phyloP scores from a whole-genome alignment of 208 protist species.

The Trypanosoma conorhini region DNA sequence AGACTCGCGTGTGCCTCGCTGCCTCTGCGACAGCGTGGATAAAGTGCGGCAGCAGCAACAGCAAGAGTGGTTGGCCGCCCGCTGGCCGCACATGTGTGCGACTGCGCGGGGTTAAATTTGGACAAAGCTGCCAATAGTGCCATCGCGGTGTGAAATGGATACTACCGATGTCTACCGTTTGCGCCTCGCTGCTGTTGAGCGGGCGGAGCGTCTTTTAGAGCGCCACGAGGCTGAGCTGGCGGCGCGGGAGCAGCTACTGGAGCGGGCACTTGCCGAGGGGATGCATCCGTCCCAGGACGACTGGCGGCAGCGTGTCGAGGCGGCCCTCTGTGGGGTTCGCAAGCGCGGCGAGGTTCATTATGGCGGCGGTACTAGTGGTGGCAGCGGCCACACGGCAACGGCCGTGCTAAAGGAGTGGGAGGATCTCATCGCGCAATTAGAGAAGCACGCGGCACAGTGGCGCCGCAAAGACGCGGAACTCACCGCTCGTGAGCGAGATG shows the following conservation, averaged over 20 bases:
- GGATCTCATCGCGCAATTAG: constrained; percentile 11
- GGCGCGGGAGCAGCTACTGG: constrained; percentile 4
- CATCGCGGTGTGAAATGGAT: neutral
- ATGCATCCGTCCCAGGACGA: neutral
- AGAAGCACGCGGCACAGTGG: constrained; percentile 3
- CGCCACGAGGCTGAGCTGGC: constrained; percentile 5
- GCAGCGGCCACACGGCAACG: neutral
- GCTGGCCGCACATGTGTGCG: too few species aligned
- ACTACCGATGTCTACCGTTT: neutral
- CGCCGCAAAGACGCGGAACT: constrained; percentile 14
- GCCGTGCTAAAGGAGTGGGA: constrained; percentile 13
- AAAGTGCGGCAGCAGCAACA: too few species aligned
- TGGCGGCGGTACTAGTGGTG: neutral
- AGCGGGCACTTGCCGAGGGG: neutral
- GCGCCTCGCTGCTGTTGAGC: constrained; percentile 10
- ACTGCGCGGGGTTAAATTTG: too few species aligned
- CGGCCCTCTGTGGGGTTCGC: neutral
- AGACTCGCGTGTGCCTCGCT: too few species aligned
- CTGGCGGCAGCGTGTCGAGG: constrained; percentile 8
- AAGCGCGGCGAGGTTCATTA: neutral
- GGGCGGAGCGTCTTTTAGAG: constrained; percentile 12
- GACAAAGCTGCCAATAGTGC: neutral
- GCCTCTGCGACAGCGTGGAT: neutral
- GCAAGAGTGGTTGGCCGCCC: too few species aligned
- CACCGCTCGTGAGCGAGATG: constrained; percentile 1